Conservation (phyloP, 2,329 filamentous ascomycete genomes). For the Dactylellina haptotyla region DNA sequence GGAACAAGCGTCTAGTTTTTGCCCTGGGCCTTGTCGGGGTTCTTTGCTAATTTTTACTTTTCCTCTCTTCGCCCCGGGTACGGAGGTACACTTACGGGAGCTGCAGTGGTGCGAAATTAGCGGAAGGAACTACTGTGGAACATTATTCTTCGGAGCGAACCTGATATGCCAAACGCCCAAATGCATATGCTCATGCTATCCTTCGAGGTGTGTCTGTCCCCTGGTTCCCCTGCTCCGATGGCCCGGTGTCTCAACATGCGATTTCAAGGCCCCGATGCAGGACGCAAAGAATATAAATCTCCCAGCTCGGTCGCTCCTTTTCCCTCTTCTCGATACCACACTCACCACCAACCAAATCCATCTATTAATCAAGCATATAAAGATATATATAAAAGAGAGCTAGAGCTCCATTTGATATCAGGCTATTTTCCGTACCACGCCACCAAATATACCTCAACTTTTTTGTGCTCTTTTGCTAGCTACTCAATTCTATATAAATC, state of each 20-base stretch:
- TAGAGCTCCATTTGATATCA: not conserved
- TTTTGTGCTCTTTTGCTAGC: too few relatives aligned
- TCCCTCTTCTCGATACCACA: constrained; percentile 11
- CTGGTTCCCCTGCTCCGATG: constrained; percentile 25
- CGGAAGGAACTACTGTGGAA: constrained; percentile 26
- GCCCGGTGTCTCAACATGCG: constrained; percentile 19
- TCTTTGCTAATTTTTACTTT: constrained; percentile 9
- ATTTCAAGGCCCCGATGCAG: constrained; percentile 34
- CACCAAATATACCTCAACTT: not conserved
- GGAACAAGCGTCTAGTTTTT: not conserved
- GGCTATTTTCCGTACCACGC: not conserved
- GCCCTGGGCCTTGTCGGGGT: not conserved
- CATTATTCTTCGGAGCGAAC: not conserved
- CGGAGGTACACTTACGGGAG: constrained; percentile 21
- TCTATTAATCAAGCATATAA: not conserved
- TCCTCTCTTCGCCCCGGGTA: constrained; percentile 3
- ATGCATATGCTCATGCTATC: too few relatives aligned
- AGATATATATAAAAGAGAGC: constrained; percentile 3
- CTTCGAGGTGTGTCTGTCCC: constrained; percentile 39
- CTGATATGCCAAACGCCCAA: not conserved
- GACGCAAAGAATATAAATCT: constrained; percentile 49
- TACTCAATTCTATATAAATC: too few relatives aligned
- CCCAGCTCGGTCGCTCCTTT: constrained; percentile 37
- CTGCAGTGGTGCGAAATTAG: constrained; percentile 28
- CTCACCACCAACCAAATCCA: constrained; percentile 6